Percentiles rank a stretch among this genome's conserved stretches.
Evolutionary conservation across 1,139 yeast species (phyloP).

Genomic region (Saccharomyces pastorianus): DNA sequence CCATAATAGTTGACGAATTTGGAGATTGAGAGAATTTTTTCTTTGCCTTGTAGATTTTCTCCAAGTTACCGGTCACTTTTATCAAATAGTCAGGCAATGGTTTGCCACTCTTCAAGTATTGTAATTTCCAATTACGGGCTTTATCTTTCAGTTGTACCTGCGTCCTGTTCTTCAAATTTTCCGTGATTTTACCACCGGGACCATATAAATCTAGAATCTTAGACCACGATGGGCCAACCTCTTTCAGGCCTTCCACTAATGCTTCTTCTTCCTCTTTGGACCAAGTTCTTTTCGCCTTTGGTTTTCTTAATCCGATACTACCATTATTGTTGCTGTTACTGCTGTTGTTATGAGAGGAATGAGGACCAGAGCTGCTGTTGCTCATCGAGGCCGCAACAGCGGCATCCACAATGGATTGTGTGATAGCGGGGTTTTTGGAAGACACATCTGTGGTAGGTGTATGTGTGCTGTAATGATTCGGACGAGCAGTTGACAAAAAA

Average conservation of each 20-base stretch:
- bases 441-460: not conserved
- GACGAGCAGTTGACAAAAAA: not conserved
- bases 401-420: constrained; percentile 15
- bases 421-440: not conserved
- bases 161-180: constrained; percentile 73
- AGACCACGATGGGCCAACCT: constrained; percentile 88
- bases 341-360: not conserved
- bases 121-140: constrained; percentile 90
- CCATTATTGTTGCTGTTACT: constrained; percentile 1
- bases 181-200: constrained; percentile 81
- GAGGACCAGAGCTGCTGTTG: constrained; percentile 1
- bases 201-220: constrained; percentile 82
- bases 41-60: constrained; percentile 40
- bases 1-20: not conserved
- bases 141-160: constrained; percentile 92
- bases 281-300: constrained; percentile 52
- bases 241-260: constrained; percentile 66
- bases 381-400: constrained; percentile 17
- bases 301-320: constrained; percentile 11
- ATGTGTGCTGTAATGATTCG: not conserved
- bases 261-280: constrained; percentile 84
- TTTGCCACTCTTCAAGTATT: constrained; percentile 60
- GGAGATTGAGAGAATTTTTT: constrained; percentile 14
- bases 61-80: constrained; percentile 82
- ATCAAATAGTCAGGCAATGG: constrained; percentile 71